A percentile compares a stretch with the other conserved stretches of the same genome.
Evolutionary conservation across 192 early-diverging fungal species (phyloP).

Genomic region (Pilobolus umbonatus): DNA sequence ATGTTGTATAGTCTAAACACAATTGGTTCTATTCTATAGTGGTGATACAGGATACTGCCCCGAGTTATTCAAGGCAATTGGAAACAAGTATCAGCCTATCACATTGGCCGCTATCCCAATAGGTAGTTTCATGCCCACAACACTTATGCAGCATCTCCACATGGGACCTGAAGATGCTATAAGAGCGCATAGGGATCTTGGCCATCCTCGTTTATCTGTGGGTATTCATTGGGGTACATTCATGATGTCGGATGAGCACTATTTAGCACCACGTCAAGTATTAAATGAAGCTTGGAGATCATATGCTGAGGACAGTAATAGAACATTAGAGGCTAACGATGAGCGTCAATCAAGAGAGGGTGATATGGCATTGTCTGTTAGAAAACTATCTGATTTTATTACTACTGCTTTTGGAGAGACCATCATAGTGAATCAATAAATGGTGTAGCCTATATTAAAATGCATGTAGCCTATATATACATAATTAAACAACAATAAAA

Average conservation of each 20-base stretch:
- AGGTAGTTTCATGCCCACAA: slow-evolving; percentile 47
- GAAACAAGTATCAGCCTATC: slow-evolving; percentile 43
- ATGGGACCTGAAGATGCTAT: slow-evolving; percentile 51
- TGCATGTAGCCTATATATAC: not conserved
- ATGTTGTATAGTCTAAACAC: not conserved
- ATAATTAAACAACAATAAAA: not conserved
- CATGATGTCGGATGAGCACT: slow-evolving; percentile 59
- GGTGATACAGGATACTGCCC: slow-evolving; percentile 51
- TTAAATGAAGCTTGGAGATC: slow-evolving; percentile 16
- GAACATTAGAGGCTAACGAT: not conserved
- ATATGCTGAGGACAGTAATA: not conserved
- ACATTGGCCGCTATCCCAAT: slow-evolving; percentile 52
- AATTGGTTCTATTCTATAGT: slow-evolving; percentile 10
- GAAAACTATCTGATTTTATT: slow-evolving; percentile 14
- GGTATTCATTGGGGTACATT: slow-evolving; percentile 62
- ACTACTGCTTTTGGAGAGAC: slow-evolving; percentile 30
- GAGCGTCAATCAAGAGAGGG: slow-evolving; percentile 7
- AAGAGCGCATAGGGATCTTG: slow-evolving; percentile 42
- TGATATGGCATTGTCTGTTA: not conserved
- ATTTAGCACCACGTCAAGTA: slow-evolving; percentile 42
- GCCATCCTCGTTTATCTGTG: slow-evolving; percentile 34
- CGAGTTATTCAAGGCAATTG: slow-evolving; percentile 47
- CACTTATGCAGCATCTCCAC: slow-evolving; percentile 48
- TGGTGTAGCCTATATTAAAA: no score
- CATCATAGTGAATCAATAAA: slow-evolving; percentile 7